Base-by-base conservation (phyloP, 192 early-diverging fungal genomes). In the Oehlia diaphana region DNA sequence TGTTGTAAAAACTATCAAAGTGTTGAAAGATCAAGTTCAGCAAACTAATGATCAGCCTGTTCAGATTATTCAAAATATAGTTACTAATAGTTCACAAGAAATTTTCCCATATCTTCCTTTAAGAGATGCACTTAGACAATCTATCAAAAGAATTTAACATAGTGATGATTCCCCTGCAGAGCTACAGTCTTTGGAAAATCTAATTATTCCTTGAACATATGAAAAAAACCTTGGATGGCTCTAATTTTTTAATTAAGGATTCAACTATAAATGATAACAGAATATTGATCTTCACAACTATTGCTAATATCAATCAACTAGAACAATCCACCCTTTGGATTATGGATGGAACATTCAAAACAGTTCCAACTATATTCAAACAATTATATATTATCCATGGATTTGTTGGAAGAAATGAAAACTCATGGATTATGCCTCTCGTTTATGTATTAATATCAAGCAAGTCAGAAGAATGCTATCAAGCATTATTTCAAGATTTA, bases 151-250 rank as follows among this genome's bases (percentile, higher is more conserved):
- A 21, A 42, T 72, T 47, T 16, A 44, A 1, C 33, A 28, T 14
- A 9, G 8, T n/a, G n/a, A n/a, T 72, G 23, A 72, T 42, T 9
- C 49, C n/a, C 70, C 70, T 42, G 12, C 70, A 42, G 64, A 66
- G 2, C 64, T 3, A 66, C 26, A 28, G 12, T 50, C 70, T 50
- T 23, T 72, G 26, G 39, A 72, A 10, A 31, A 14, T 72, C 13
- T 72, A 0, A 42, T 12, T 26, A 72, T 72, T 72, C 70, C 70
- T n/a, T 72, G 35, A 72, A 72, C 3, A 72, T 44, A 72, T 49
- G 70, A 72, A 23, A 44, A 31, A 16, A 23, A 72, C 23, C 42
- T 72, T 72, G n/a, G 26, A 44, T 72, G 70, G 70, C 2, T 12
- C 12, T 12, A 31, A 66, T 13, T 66, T 66, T 66, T 33, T 66